phyloP scores from a whole-genome alignment of 495 filamentous ascomycete genomes.

The Extremus antarcticus region DNA sequence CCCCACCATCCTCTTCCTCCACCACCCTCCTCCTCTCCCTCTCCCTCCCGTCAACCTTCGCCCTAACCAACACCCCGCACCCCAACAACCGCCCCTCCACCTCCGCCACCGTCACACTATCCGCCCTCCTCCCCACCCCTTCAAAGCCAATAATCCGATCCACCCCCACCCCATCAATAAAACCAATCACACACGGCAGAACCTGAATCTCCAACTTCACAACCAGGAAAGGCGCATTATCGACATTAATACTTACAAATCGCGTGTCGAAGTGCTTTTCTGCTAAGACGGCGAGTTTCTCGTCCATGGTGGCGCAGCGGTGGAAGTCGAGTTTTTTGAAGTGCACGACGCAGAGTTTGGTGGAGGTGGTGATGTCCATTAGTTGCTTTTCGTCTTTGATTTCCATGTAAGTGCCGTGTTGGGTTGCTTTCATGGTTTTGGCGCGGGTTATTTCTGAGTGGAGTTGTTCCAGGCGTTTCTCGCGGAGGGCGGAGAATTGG shows the following conservation, averaged over 20 bases:
- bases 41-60: conserved; percentile 40
- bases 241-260: conserved; percentile 59
- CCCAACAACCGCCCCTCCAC: conserved; percentile 53
- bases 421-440: conserved; percentile 28
- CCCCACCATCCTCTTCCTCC: conserved; percentile 26
- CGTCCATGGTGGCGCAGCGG: conserved; percentile 61
- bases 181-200: conserved; percentile 65
- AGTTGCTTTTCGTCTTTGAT: conserved; percentile 54
- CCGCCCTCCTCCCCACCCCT: conserved; percentile 48
- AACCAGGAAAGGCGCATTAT: conserved; percentile 62
- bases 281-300: conserved; percentile 50
- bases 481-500: conserved; percentile 51
- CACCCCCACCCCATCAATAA: conserved; percentile 54
- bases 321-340: conserved; percentile 68
- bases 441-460: conserved; percentile 48
- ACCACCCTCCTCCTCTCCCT: conserved; percentile 14
- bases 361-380: conserved; percentile 58
- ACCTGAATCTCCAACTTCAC: conserved; percentile 59
- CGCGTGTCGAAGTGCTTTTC: conserved; percentile 55
- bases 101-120: conserved; percentile 51
- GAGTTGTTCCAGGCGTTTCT: conserved; percentile 59
- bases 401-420: conserved; percentile 44
- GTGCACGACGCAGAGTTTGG: conserved; percentile 56
- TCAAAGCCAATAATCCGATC: conserved; percentile 70
- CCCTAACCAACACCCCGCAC: conserved; percentile 47